Base-by-base conservation (phyloP, 306 rosid species). In the Acmispon strigosus region DNA sequence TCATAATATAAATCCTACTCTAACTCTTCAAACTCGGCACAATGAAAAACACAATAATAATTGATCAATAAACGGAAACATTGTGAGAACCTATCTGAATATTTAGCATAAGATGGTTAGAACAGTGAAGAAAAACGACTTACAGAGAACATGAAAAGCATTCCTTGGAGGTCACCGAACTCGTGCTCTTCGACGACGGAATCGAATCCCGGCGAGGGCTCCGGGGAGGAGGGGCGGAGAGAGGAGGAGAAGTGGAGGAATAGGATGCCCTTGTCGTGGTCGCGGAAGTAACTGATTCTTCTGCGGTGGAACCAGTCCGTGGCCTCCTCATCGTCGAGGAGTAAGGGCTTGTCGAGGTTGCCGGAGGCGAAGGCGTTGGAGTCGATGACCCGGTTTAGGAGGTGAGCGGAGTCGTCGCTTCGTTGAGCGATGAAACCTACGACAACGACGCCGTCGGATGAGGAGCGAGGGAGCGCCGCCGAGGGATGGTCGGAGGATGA, bases 91-190 rank as follows among this genome's bases (percentile, higher is more conserved):
- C 48, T 39, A 5, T 57, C 14, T 13, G 10, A 3, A 19, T 5
- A 4, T 32, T 39, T 39, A 7, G 43, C 43, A 39, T 8, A 8
- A 39, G 48, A 39, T 2, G 5, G 32, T 6, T 4, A 19, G 3
- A 52, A 37, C 11, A 13, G 44, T 15, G 55, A 66, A 59, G 17
- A 36, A 44, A 62, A 66, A 13, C 47, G 9, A 80, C 97, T 87
- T 69, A 93, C 98, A 55, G 90, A 84, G 90, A 93, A 93, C 97
- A 93, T 90, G 86, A 90, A 87, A 27, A 93, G 89, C 92, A 90
- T 73, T 78, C 90, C 98, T 82, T 85, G 92, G 32, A 85, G 92
- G 72, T 90, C 96, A 13, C 90, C 84, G 51, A 78, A 87, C 53
- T 88, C 92, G 36, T 80, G 85, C 72, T 93, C 92, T 66, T 88